Evolutionary conservation across 139 green algal species (phyloP).

Genomic region (Chlamydomonas schloesseri): DNA sequence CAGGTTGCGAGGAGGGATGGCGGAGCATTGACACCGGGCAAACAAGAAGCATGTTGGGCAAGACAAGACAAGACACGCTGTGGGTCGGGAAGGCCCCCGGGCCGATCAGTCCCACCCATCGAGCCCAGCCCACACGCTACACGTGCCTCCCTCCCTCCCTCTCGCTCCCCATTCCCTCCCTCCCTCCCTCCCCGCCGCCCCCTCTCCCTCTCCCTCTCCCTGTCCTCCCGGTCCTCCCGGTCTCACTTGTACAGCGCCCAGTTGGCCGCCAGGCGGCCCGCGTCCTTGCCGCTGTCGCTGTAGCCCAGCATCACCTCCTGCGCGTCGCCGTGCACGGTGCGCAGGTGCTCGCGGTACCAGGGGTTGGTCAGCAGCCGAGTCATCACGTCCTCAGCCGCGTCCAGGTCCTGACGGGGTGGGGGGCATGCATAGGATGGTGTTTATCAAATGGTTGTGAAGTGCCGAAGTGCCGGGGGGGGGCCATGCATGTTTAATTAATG

Average conservation of each 20-base stretch:
- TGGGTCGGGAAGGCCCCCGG: no score
- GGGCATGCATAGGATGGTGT: no score
- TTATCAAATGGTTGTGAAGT: no score
- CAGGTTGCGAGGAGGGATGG: no score
- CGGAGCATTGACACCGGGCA: no score
- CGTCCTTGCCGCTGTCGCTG: constrained; percentile 97
- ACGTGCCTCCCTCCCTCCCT: no score
- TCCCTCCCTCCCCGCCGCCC: background rate
- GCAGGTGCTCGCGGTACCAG: constrained; percentile 79
- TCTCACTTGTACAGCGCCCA: constrained; percentile 89
- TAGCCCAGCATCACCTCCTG: constrained; percentile 98
- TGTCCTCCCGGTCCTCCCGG: background rate
- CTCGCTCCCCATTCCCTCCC: background rate
- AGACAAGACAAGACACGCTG: no score
- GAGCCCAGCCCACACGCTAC: no score
- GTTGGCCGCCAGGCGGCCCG: constrained; percentile 90
- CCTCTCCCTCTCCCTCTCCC: background rate
- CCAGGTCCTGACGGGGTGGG: background rate
- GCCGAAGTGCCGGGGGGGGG: no score
- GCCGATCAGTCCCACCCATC: no score
- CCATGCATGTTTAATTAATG: no score
- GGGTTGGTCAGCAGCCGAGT: constrained; percentile 68
- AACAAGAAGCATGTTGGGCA: no score
- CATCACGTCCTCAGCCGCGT: constrained; percentile 52
- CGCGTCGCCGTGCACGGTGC: constrained; percentile 63